Conservation (phyloP, 176 grass and related monocot species). For the Bolboschoenus planiculmis region DNA sequence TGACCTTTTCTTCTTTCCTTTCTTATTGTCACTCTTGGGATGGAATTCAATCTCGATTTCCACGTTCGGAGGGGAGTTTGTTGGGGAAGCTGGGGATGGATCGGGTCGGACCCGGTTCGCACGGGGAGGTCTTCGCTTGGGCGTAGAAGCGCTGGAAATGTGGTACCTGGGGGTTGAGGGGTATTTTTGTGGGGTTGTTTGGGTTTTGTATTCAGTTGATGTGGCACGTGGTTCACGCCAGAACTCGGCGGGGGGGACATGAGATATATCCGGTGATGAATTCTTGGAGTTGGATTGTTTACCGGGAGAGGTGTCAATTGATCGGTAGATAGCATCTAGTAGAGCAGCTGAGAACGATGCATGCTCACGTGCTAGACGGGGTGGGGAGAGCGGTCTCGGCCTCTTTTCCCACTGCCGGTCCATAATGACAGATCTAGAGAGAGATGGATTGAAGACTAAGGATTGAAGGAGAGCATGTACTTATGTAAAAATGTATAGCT, state of each 20-base stretch:
- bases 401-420: conserved; percentile 24
- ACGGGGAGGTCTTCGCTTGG: conserved; percentile 32
- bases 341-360: conserved; percentile 82
- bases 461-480: conserved; percentile 2
- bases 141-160: conserved; percentile 26
- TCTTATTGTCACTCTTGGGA: conserved; percentile 9
- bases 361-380: conserved; percentile 30
- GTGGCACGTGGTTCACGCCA: background rate
- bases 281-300: background rate
- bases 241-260: background rate
- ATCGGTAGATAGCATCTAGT: conserved; percentile 86
- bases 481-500: background rate
- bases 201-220: background rate
- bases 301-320: conserved; percentile 47
- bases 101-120: conserved; percentile 37
- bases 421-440: conserved; percentile 21
- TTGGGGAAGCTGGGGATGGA: conserved; percentile 23
- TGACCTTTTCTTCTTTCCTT: conserved; percentile 24
- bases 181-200: background rate
- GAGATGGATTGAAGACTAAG: background rate
- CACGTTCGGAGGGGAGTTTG: background rate
- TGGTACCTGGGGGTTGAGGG: conserved; percentile 19
- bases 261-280: background rate
- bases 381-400: conserved; percentile 19
- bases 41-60: background rate